Evolutionary conservation across 2,329 filamentous ascomycete genomes (phyloP), one percentile per base, ranked within the genome.

Genomic region (Septoria petroselini): DNA sequence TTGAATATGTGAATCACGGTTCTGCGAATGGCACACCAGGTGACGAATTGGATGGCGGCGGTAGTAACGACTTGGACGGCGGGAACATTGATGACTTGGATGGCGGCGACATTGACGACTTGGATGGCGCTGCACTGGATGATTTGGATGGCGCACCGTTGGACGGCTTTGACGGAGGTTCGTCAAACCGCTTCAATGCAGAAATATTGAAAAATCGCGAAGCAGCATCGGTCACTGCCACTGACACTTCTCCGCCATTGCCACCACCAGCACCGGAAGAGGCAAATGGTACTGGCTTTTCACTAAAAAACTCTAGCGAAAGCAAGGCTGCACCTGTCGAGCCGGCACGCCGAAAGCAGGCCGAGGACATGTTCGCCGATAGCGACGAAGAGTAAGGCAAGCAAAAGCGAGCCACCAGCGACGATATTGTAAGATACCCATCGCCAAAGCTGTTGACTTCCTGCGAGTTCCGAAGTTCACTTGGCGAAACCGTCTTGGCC

Each of bases 331-430:
- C 30, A 21, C 43, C 52, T 44, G 39, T 41, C n/a, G 40, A 54
- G 17, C 21, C 46, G 27, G 74, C 79, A 60, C 85, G 80, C 64
- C 78, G 85, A 54, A 85, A 88, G 68, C 82, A 83, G 59, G 87
- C 88, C 3, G 86, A 86, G 59, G 88, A 93, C 65, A 91, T 93
- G 87, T 94, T 93, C 79, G 87, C 85, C 8, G 85, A 86, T 66
- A 86, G 84, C 3, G 86, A 86, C 58, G 78, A 73, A 1, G 74
- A 78, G 11, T 53, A 52, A 42, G 2, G 35, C 3, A 38, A 11
- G 15, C 17, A 19, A 12, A 38, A 18, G 23, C 23, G 23, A 27
- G 23, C 23, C 23, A 27, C 23, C 5, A 27, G 23, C 23, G 5
- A 27, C 9, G 23, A 27, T 27, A 27, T 5, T 27, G 23, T 31